Conservation (phyloP, 768 basidiomycete species). For the Hygrophorus pudorinus region DNA sequence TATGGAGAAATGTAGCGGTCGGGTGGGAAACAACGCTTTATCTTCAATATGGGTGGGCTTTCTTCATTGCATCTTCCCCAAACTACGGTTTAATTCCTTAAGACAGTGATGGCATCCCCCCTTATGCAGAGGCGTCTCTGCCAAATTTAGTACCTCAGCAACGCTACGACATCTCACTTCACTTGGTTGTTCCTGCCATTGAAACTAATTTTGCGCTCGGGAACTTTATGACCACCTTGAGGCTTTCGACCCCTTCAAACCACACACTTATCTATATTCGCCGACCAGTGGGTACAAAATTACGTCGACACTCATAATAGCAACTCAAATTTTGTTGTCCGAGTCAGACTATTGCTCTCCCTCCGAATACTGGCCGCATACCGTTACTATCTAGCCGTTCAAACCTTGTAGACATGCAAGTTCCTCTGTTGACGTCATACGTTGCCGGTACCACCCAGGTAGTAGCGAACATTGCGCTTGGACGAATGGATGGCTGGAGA, state of each 20-base stretch:
- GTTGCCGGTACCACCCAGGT: constrained; percentile 36
- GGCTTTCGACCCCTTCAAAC: constrained; percentile 49
- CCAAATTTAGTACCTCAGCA: constrained; percentile 48
- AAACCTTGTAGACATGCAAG: constrained; percentile 32
- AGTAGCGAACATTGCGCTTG: constrained; percentile 58
- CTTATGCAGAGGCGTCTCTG: constrained; percentile 50
- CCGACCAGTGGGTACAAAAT: constrained; percentile 44
- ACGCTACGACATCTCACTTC: constrained; percentile 66
- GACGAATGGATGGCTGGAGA: constrained; percentile 67
- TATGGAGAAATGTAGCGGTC: constrained; percentile 64
- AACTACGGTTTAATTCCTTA: constrained; percentile 7
- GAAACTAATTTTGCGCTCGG: constrained; percentile 65
- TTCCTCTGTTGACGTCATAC: constrained; percentile 53
- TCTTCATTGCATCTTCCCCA: neutral
- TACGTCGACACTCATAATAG: neutral
- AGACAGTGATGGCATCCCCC: constrained; percentile 49
- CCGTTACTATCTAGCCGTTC: constrained; percentile 30
- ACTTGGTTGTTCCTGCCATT: constrained; percentile 53
- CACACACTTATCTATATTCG: constrained; percentile 52
- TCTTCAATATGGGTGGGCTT: constrained; percentile 71
- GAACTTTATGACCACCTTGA: constrained; percentile 75
- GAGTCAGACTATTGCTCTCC: constrained; percentile 49
- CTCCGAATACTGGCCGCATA: constrained; percentile 21
- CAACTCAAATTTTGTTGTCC: constrained; percentile 6
- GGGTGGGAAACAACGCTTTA: constrained; percentile 62